Percentiles rank a stretch among this genome's conserved stretches.
phyloP scores from a whole-genome alignment of 75 land plant genomes.

The Selaginella tamariscina region DNA sequence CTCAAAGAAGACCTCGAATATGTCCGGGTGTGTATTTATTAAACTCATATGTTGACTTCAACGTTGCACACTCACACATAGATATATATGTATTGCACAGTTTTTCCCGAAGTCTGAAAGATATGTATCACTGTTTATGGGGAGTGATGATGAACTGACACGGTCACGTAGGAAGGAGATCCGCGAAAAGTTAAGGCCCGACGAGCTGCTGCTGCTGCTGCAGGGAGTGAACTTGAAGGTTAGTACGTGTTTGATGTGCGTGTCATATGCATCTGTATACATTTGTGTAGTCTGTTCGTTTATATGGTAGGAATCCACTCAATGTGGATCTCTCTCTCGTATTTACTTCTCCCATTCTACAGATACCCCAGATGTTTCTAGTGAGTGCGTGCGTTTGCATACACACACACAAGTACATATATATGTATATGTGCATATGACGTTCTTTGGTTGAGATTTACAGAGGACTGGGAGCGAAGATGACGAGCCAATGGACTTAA shows the following conservation, averaged over 20 bases:
- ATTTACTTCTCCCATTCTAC: too few species aligned
- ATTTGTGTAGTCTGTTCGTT: too few species aligned
- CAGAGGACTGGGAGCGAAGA: conserved; percentile 99
- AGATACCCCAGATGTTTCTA: too few species aligned
- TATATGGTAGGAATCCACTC: too few species aligned
- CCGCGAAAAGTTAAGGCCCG: conserved; percentile 74
- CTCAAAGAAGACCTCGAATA: conserved; percentile 96
- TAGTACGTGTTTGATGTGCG: too few species aligned
- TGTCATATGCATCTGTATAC: too few species aligned
- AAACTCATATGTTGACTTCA: not conserved
- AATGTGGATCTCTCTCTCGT: too few species aligned
- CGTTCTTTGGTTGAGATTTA: conserved; percentile 21
- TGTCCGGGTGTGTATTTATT: conserved; percentile 46
- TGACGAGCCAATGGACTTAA: conserved; percentile 64
- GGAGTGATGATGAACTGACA: conserved; percentile 57
- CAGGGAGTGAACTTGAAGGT: conserved; percentile 96
- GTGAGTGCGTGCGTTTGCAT: too few species aligned
- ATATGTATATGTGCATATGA: not conserved
- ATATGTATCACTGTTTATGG: conserved; percentile 79
- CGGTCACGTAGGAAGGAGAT: conserved; percentile 51
- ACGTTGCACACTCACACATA: too few species aligned
- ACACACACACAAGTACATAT: conserved; percentile 1
- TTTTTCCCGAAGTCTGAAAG: conserved; percentile 96
- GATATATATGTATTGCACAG: conserved; percentile 54
- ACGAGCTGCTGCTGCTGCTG: conserved; percentile 74